A percentile compares a stretch with the other conserved stretches of the same genome.
Evolutionary conservation across 352 stramenopile species (phyloP).

Genomic region (Phytophthora rubi): DNA sequence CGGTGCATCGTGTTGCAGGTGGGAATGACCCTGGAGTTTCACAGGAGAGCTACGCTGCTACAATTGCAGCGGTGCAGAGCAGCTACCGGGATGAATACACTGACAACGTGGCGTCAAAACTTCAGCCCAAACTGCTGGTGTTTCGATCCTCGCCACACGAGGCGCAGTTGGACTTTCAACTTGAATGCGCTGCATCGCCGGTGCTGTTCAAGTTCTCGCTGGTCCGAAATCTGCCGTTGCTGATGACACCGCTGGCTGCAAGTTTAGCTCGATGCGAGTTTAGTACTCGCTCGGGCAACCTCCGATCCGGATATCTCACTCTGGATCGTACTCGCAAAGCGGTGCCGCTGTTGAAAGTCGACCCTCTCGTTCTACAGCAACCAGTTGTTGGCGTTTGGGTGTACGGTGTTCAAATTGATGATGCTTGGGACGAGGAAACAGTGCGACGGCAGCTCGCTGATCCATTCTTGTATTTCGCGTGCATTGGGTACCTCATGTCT

Average conservation of each 20-base stretch:
- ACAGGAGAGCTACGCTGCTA: conserved; percentile 40
- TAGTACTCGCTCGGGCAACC: conserved; percentile 28
- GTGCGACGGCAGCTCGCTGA: conserved; percentile 47
- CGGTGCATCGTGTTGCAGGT: conserved; percentile 32
- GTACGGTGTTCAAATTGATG: conserved; percentile 65
- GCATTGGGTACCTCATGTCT: conserved; percentile 59
- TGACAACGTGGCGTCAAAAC: conserved; percentile 40
- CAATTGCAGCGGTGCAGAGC: conserved; percentile 38
- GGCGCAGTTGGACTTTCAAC: conserved; percentile 53
- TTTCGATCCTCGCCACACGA: conserved; percentile 41
- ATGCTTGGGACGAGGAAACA: conserved; percentile 49
- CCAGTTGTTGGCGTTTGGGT: conserved; percentile 80
- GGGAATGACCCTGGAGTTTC: conserved; percentile 13
- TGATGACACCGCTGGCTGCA: conserved; percentile 76
- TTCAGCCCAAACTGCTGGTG: conserved; percentile 50
- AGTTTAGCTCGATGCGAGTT: conserved; percentile 71
- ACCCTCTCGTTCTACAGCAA: conserved; percentile 70
- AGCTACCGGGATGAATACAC: conserved; percentile 46
- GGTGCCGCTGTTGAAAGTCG: conserved; percentile 73
- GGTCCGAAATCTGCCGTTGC: conserved; percentile 71
- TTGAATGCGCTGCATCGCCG: conserved; percentile 45
- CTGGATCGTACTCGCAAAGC: conserved; percentile 80
- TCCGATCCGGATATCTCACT: conserved; percentile 70
- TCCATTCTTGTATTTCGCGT: conserved; percentile 67
- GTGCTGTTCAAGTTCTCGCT: conserved; percentile 62